phyloP scores from a whole-genome alignment of 1,284 basidiomycete genomes.

The Rhodofomes roseus region DNA sequence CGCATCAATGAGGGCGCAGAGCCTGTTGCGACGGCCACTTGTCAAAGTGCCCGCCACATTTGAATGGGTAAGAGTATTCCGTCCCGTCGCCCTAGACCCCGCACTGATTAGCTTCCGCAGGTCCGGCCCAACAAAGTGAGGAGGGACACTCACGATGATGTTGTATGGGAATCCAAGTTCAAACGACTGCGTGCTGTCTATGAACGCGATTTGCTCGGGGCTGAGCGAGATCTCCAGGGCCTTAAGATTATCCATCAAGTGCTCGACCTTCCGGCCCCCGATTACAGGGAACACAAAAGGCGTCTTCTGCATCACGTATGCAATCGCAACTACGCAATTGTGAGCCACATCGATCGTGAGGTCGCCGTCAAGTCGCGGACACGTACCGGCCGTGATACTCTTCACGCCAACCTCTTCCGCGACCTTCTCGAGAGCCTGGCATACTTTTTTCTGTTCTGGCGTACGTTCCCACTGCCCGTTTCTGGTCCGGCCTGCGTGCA shows the following conservation, averaged over 20 bases:
- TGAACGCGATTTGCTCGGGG: constrained; percentile 37
- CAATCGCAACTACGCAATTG: constrained; percentile 36
- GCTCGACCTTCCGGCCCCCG: constrained; percentile 49
- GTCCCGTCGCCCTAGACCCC: constrained; percentile 13
- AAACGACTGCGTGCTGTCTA: constrained; percentile 40
- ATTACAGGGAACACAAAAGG: constrained; percentile 21
- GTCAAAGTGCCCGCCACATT: constrained; percentile 11
- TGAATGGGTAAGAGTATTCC: constrained; percentile 4
- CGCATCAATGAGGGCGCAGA: constrained; percentile 9
- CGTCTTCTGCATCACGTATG: constrained; percentile 46
- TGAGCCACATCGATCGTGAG: constrained; percentile 12
- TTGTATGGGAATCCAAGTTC: constrained; percentile 40
- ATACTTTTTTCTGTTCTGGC: constrained; percentile 36
- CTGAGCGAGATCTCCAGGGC: constrained; percentile 42
- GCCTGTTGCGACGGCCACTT: constrained; percentile 14
- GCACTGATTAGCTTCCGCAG: not conserved
- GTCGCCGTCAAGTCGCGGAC: not conserved
- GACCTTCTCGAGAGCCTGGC: constrained; percentile 41
- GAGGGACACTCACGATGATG: constrained; percentile 35
- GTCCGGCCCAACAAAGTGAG: not conserved
- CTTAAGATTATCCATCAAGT: constrained; percentile 44
- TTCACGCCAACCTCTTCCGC: constrained; percentile 37
- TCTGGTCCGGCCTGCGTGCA: constrained; percentile 24
- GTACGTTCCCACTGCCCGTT: constrained; percentile 37
- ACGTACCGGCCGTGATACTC: constrained; percentile 22